Evolutionary conservation across 2,329 filamentous ascomycete species (phyloP), one percentile per base, ranked within the genome.

Genomic region (Fusarium ramigenum): DNA sequence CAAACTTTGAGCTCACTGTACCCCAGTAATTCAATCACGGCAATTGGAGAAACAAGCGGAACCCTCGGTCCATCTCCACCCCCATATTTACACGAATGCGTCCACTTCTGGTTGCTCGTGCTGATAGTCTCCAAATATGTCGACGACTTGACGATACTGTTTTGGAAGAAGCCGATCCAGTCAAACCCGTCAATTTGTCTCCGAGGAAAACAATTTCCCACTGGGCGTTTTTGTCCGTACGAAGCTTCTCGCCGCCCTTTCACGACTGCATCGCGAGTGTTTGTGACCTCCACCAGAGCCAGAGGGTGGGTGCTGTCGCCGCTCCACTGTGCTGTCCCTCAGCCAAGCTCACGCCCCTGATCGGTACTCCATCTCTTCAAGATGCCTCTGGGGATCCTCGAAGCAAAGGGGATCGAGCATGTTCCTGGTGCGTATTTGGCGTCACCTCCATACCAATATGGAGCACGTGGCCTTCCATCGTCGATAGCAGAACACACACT

Each of bases 341-440:
- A 54, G 64, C 44, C 30, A 52, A 62, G 60, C 58, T 59, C 60
- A 46, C 44, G 25, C 36, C 53, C 63, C 46, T 61, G 57, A 32
- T 69, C 63, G 56, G 49, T 40, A 42, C 57, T 56, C 63, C 44
- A 60, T 62, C 56, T 66, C 59, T 56, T 63, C 75, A 74, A 72
- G 62, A 84, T 84, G 83, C 79, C 78, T 32, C 86, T 96, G 72
- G 92, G 93, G 58, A 90, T 97, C 66, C 86, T 96, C 66, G 90
- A 95, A 77, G 89, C 93, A 78, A 86, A 80, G 78, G 86, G 86
- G 77, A 86, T 90, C 74, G 87, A 89, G 77, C 88, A 93, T 81
- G 93, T 96, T 69, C 94, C 94, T 67, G 93, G 93, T 95, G 85
- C 79, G 85, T 68, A 40, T 23, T 40, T 43, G 39, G 21, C 46